Base-by-base conservation (phyloP, 2,329 filamentous ascomycete species). In the Acephala macrosclerotiorum region DNA sequence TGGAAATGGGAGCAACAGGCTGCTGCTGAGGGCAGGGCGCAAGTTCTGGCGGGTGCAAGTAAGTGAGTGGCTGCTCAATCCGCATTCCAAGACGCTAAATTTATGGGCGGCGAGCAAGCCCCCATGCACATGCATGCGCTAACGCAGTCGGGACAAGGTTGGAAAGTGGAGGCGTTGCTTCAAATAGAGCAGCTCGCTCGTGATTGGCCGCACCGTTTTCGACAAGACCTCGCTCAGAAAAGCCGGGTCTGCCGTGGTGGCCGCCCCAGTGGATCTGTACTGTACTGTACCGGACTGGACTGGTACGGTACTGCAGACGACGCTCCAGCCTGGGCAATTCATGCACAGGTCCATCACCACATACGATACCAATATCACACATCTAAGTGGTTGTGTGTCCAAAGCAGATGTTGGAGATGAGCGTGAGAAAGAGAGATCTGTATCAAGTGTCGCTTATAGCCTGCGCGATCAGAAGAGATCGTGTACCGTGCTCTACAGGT, bases 111-210 rank as follows among this genome's bases (percentile, higher is more conserved):
- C 9, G 29, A 33, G 29, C 29, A 33, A 33, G 29, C 4, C 29
- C 40, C 40, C 16, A 40, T 40, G 36, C 36, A 16, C 40, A 16
- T 18, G 58, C 36, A 60, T 60, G 40, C 5, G 9, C 35, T 60
- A 45, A 60, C 58, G 58, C 58, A 47, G 58, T 26, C 14, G 18
- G 40, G 58, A n/a, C 42, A 49, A 36, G 58, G 42, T 51, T 60
- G n/a, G 36, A 29, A 45, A 29, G 8, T 18, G 14, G 33, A 20
- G 22, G 60, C 38, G 47, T 11, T 20, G 60, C n/a, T 42, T 42
- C 16, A n/a, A 42, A 42, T 42, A 42, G 40, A 42, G 40, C 40
- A 42, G 11, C 8, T 2, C 8, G 16, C 6, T 6, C 40, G 9
- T 42, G 14, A 42, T 42, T 42, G 40, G 40, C 40, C 40, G 18